Base-by-base conservation (phyloP, 2,329 filamentous ascomycete species). In the Xylaria sp. region DNA sequence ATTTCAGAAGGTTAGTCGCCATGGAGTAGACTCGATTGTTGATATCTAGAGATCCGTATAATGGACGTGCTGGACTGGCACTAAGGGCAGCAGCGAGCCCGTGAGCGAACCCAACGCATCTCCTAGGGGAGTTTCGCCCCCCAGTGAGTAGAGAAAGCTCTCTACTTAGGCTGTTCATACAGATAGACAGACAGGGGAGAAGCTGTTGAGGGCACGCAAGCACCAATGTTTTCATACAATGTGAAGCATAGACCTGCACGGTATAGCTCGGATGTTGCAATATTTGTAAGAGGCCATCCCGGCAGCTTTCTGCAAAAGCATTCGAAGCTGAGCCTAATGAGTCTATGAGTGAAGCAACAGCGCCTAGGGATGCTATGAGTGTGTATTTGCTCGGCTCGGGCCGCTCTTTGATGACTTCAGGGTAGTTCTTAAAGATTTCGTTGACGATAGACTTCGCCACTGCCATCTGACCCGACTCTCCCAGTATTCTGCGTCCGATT, bases 261-360 rank as follows among this genome's bases (percentile, higher is more conserved):
- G 94, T 96, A 80, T 98, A 98, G 80, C 94, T 98, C 0, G 94
- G 94, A 80, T 99, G 96, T 75, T 97, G 93, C 31, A 98, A 84
- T 6, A 97, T 93, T 79, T 98, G 94, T 48, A 98, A 84, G 39
- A 99, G 83, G 3, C 92, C 92, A 79, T 99, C 96, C 59, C 95
- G 89, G 78, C 94, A 97, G 15, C 86, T 79, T 72, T 99, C 97
- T 8, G 94, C 92, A 74, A 98, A 90, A 62, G 84, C 85, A 70
- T 90, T 92, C 41, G 93, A 88, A 2, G 94, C 94, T 23, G 95
- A 95, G 3, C 94, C 95, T 3, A 99, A 85, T 0, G 89, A 91
- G 49, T 86, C 85, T 69, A 98, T 92, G 41, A 99, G 84, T 3
- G 93, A 92, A 1, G 92, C 88, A 6, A 98, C 83, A 1, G 94